Conservation (phyloP, 192 early-diverging fungal genomes). For the Backusella circina region DNA sequence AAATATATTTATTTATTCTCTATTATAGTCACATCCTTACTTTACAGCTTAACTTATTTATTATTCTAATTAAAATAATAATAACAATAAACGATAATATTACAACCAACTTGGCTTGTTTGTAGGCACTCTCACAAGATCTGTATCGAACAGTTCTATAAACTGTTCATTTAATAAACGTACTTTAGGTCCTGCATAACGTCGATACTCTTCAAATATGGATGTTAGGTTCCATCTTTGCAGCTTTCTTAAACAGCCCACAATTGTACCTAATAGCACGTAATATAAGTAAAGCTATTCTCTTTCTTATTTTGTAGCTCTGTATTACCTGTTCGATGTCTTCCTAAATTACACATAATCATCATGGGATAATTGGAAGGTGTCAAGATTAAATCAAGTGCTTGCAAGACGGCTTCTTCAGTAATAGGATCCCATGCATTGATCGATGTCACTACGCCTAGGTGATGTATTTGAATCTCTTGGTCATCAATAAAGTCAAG, state of each 20-base stretch:
- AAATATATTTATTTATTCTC: neutral
- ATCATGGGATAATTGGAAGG: conserved; percentile 91
- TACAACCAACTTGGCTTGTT: conserved; percentile 75
- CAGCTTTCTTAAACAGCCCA: conserved; percentile 96
- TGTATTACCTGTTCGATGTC: conserved; percentile 88
- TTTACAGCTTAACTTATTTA: neutral
- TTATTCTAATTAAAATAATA: neutral
- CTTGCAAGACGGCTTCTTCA: conserved; percentile 93
- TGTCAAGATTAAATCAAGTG: conserved; percentile 83
- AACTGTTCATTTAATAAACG: conserved; percentile 95
- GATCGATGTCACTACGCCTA: conserved; percentile 78
- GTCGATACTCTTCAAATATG: conserved; percentile 98
- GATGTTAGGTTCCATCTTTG: conserved; percentile 98
- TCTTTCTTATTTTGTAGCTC: neutral
- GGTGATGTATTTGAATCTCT: conserved; percentile 89
- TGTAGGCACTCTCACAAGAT: conserved; percentile 81
- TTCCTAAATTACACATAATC: conserved; percentile 97
- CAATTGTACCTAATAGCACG: conserved; percentile 74
- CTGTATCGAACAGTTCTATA: conserved; percentile 95
- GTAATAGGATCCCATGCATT: conserved; percentile 98
- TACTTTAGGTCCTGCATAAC: conserved; percentile 90
- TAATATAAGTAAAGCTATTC: neutral
- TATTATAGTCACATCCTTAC: neutral
- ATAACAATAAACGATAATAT: neutral
- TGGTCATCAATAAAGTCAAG: conserved; percentile 99